These are phyloP conservation scores for Ogataea nakhonphanomensis DNA, from an alignment of 805 yeast genomes.

Conservation along the genomic window DNA sequence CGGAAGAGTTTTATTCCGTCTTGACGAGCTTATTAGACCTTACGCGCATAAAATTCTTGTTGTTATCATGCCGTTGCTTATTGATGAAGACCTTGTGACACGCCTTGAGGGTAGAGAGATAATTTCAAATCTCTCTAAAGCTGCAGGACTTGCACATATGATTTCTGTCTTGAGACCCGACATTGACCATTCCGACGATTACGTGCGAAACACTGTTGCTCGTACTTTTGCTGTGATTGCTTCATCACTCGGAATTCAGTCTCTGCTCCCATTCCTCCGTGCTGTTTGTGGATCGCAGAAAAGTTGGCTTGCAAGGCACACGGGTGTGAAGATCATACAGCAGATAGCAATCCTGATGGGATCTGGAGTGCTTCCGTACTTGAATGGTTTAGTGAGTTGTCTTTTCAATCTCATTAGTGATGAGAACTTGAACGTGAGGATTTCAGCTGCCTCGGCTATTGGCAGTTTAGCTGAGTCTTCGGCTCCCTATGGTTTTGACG, in stretches of 20 bases:
- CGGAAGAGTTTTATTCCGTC: constrained; percentile 61
- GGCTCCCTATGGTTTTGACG: constrained; percentile 85
- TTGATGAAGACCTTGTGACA: constrained; percentile 75
- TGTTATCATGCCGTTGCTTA: constrained; percentile 73
- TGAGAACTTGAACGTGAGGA: constrained; percentile 63
- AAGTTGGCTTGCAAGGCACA: constrained; percentile 79
- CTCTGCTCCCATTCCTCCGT: constrained; percentile 71
- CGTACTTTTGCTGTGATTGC: constrained; percentile 83
- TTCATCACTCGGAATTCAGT: constrained; percentile 67
- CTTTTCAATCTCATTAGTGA: constrained; percentile 58
- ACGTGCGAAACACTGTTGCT: constrained; percentile 70
- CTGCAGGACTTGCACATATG: constrained; percentile 80
- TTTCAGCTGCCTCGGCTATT: constrained; percentile 67
- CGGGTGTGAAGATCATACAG: constrained; percentile 75
- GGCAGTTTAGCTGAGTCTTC: constrained; percentile 77
- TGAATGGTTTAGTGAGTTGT: constrained; percentile 62
- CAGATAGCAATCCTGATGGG: constrained; percentile 70
- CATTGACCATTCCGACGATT: constrained; percentile 78
- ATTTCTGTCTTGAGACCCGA: constrained; percentile 78
- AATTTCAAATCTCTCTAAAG: constrained; percentile 67
- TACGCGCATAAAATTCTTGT: constrained; percentile 67
- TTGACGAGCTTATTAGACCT: constrained; percentile 67
- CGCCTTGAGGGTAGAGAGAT: constrained; percentile 78
- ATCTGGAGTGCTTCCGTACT: constrained; percentile 69
- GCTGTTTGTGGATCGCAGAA: constrained; percentile 77